phyloP scores from a whole-genome alignment of 371 early-diverging fungal species.

The Blastocladiella emersonii region DNA sequence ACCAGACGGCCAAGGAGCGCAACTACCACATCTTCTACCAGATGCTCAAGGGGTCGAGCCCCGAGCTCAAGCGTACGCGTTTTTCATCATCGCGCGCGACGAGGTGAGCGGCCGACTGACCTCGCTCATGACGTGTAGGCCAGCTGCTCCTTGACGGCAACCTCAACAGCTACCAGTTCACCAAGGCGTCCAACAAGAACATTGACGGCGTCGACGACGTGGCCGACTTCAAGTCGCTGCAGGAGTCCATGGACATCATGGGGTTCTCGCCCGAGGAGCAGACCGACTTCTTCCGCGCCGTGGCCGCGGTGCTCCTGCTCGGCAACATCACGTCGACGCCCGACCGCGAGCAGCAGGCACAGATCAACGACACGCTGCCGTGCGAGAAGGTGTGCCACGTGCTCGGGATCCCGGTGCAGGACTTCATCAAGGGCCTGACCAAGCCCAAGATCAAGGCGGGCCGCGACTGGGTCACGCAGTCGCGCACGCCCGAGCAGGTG shows the following conservation, averaged over 20 bases:
- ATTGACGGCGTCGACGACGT: conserved; percentile 92
- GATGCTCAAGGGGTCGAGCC: conserved; percentile 69
- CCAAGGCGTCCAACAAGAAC: conserved; percentile 62
- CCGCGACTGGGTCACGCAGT: conserved; percentile 88
- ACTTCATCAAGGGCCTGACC: conserved; percentile 77
- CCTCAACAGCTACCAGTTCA: conserved; percentile 65
- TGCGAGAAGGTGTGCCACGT: conserved; percentile 87
- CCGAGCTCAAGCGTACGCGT: conserved; percentile 38
- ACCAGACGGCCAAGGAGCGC: conserved; percentile 78
- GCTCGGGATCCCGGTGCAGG: conserved; percentile 76
- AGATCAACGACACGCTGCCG: conserved; percentile 51
- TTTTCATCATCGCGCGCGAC: no score
- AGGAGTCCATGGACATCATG: conserved; percentile 69
- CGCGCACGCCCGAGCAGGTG: conserved; percentile 77
- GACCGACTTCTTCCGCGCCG: conserved; percentile 60
- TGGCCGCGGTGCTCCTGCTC: conserved; percentile 90
- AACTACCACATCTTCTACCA: conserved; percentile 99
- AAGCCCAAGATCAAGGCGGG: conserved; percentile 92
- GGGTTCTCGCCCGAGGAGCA: conserved; percentile 65
- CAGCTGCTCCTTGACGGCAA: conserved; percentile 55
- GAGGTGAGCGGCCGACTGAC: neutral
- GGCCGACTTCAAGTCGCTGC: conserved; percentile 60
- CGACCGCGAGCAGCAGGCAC: conserved; percentile 73
- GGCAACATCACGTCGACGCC: conserved; percentile 77
- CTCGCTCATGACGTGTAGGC: conserved; percentile 17